Percentiles rank a stretch among this genome's conserved stretches.
Evolutionary conservation across 2,329 filamentous ascomycete genomes (phyloP).

Genomic region (Epichloe typhina): DNA sequence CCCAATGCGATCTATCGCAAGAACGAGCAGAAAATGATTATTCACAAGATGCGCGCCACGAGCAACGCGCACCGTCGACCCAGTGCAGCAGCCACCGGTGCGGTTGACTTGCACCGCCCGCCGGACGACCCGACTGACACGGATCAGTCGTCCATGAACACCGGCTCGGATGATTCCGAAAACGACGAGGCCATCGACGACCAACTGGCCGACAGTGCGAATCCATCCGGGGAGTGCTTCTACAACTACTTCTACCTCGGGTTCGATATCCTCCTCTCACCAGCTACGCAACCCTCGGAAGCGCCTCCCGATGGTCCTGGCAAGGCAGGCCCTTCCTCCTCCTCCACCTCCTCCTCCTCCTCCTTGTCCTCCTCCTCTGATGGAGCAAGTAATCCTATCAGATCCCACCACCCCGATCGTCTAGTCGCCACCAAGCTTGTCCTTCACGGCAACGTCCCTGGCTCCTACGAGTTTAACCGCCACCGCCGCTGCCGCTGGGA

Average conservation of each 20-base stretch:
- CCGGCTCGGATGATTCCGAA: constrained; percentile 53
- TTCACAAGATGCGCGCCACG: constrained; percentile 53
- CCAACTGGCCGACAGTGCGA: constrained; percentile 33
- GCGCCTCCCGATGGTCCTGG: constrained; percentile 31
- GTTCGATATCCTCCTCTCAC: constrained; percentile 85
- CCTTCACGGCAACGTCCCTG: constrained; percentile 86
- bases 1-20: constrained; percentile 91
- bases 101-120: constrained; percentile 28
- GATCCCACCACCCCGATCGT: constrained; percentile 40
- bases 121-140: constrained; percentile 54
- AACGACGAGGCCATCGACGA: constrained; percentile 46
- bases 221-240: constrained; percentile 63
- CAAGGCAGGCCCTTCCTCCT: neutral
- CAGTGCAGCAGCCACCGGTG: constrained; percentile 24
- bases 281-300: constrained; percentile 51
- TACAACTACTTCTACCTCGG: constrained; percentile 97
- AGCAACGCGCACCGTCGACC: constrained; percentile 38
- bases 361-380: constrained; percentile 7
- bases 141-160: constrained; percentile 62
- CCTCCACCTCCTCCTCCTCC: neutral
- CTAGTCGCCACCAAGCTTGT: constrained; percentile 86
- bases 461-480: constrained; percentile 92
- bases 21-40: constrained; percentile 76
- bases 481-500: constrained; percentile 84
- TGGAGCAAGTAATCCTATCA: constrained; percentile 20